A percentile compares a stretch with the other conserved stretches of the same genome.
Conservation (phyloP, 257 asterid species). For the Ilex asprella region DNA sequence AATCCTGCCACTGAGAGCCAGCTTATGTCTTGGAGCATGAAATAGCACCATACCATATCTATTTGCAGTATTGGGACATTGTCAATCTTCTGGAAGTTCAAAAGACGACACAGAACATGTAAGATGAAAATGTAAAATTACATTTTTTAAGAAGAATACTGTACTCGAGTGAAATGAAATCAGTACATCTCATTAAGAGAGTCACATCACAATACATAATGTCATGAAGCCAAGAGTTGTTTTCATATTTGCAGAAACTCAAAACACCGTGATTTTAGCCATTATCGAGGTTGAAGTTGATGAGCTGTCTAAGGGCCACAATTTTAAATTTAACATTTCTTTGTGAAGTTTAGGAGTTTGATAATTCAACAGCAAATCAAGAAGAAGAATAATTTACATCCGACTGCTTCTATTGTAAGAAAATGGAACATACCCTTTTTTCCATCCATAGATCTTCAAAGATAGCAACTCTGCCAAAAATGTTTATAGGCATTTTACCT, state of each 20-base stretch:
- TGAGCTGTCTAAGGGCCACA: no score
- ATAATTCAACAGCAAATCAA: no score
- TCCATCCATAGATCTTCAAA: not conserved
- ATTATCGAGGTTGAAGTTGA: no score
- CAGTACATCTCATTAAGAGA: not conserved
- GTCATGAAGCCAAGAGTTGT: not conserved
- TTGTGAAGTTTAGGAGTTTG: no score
- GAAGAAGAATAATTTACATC: no score
- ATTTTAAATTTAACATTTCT: no score
- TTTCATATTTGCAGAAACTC: not conserved
- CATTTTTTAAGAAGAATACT: not conserved
- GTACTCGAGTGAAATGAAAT: not conserved
- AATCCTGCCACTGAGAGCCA: conserved; percentile 84
- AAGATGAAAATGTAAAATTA: not conserved
- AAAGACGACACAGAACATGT: not conserved
- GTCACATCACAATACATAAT: not conserved
- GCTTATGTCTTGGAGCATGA: conserved; percentile 87
- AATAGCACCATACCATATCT: conserved; percentile 98
- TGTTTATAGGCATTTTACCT: not conserved
- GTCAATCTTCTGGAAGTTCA: conserved; percentile 69
- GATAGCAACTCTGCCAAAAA: no score
- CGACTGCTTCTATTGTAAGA: no score
- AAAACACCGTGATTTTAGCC: not conserved
- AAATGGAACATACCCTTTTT: no score
- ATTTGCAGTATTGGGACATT: conserved; percentile 86